Conservation (phyloP, 805 yeast genomes). For the Debaryomyces prosopidis region DNA sequence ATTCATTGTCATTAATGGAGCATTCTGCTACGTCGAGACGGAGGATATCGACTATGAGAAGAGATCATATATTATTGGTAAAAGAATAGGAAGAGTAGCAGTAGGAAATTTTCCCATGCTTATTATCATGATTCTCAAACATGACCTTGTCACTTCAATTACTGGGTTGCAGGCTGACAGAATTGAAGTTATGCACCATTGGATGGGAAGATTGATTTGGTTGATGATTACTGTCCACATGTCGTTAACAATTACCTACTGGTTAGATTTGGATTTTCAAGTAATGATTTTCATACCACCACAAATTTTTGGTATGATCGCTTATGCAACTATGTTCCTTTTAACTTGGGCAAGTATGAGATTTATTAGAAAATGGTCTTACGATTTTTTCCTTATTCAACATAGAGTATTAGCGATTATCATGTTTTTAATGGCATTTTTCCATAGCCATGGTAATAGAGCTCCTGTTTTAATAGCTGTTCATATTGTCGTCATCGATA, state of each 20-base stretch:
- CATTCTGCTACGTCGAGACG: conserved; percentile 31
- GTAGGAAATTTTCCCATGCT: conserved; percentile 41
- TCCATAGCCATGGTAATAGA: conserved; percentile 39
- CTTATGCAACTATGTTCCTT: conserved; percentile 37
- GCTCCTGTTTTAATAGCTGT: conserved; percentile 40
- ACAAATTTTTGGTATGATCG: conserved; percentile 50
- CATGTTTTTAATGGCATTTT: conserved; percentile 42
- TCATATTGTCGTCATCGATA: conserved; percentile 43
- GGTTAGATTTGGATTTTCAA: conserved; percentile 39
- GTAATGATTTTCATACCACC: conserved; percentile 49
- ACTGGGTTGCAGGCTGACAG: conserved; percentile 46
- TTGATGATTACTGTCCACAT: conserved; percentile 36
- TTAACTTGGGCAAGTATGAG: conserved; percentile 36
- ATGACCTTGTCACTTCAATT: conserved; percentile 37
- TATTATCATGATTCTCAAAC: conserved; percentile 37
- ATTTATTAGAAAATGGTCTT: conserved; percentile 38
- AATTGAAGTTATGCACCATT: conserved; percentile 39
- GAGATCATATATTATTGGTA: conserved; percentile 39
- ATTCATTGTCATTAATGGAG: conserved; percentile 28
- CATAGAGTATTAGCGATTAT: conserved; percentile 43
- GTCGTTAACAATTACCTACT: conserved; percentile 32
- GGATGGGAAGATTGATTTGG: conserved; percentile 46
- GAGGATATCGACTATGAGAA: conserved; percentile 41
- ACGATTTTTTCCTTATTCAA: conserved; percentile 44
- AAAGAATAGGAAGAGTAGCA: conserved; percentile 42